phyloP scores from a whole-genome alignment of 2,329 filamentous ascomycete genomes.

The Elsinoe perseae region DNA sequence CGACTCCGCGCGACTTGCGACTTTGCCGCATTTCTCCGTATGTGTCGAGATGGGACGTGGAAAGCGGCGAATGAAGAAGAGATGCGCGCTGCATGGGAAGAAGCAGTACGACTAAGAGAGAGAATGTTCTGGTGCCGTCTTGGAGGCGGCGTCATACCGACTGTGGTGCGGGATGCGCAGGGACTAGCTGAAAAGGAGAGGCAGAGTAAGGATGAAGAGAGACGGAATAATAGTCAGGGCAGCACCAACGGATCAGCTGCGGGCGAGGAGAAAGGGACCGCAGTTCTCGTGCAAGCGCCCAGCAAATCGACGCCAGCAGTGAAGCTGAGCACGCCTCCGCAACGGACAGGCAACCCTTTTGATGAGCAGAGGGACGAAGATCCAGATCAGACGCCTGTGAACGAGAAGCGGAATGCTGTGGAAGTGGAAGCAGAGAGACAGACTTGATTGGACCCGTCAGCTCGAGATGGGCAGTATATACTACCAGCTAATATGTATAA shows the following conservation, averaged over 20 bases:
- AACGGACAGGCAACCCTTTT: neutral
- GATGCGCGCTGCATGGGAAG: conserved; percentile 86
- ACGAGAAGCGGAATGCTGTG: conserved; percentile 1
- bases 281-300: neutral
- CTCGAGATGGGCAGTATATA: neutral
- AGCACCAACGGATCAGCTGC: neutral
- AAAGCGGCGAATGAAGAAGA: conserved; percentile 74
- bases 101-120: conserved; percentile 80
- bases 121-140: conserved; percentile 96
- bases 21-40: conserved; percentile 81
- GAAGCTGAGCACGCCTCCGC: conserved; percentile 5
- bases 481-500: conserved; percentile 9
- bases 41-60: conserved; percentile 90
- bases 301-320: neutral
- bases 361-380: conserved; percentile 5
- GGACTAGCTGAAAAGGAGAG: neutral
- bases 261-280: neutral
- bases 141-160: conserved; percentile 80
- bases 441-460: neutral
- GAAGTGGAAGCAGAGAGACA: neutral
- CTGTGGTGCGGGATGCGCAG: conserved; percentile 26
- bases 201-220: conserved; percentile 5
- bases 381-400: conserved; percentile 5
- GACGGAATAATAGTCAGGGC: neutral
- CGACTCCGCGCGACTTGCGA: conserved; percentile 84